Evolutionary conservation across 1,139 yeast species (phyloP), one percentile per base, ranked within the genome.

Genomic region (Hemisphaericaspora subhashii): DNA sequence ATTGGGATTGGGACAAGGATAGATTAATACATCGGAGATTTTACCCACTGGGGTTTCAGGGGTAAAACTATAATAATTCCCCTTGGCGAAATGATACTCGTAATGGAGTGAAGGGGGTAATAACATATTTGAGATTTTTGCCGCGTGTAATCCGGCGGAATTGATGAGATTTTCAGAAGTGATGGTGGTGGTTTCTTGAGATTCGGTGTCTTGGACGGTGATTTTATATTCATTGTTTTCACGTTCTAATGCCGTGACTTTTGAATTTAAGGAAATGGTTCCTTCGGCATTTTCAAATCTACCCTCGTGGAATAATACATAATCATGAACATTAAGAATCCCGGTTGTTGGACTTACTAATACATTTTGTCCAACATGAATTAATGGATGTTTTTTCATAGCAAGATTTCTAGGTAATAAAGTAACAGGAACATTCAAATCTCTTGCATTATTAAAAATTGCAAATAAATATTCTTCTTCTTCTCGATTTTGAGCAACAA

Each of bases 331-430:
- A 12, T 89, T 82, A 2, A 88, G 63, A 31, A 89, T 89, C 0
- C 97, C 96, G 0, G 96, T 84, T 0, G 90, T 72, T 2, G 95
- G 92, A n/a, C 95, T 84, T 43, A 74, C 75, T 31, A 89, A 64
- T 3, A 81, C 76, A 0, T 86, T 92, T 26, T 67, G 60, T 5
- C 67, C 60, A 0, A 89, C 95, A 9, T 58, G 58, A 16, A 89
- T 74, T n/a, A 77, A 70, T 0, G 96, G 96, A 51, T 83, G 88
- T 12, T 70, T 51, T 26, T 47, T 44, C 31, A 60, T 60, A 0
- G 83, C 85, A 36, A 61, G 54, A 2, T 52, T 46, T 1, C 72
- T 48, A 0, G 81, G 54, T 0, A 86, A 57, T 55, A 83, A 74
- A 20, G 75, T 72, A 0, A 85, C 77, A 0, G 86, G 83, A 0